Evolutionary conservation across 441 rosid genomes (phyloP), one percentile per base, ranked within the genome.

Genomic region (Brassica hybrid): DNA sequence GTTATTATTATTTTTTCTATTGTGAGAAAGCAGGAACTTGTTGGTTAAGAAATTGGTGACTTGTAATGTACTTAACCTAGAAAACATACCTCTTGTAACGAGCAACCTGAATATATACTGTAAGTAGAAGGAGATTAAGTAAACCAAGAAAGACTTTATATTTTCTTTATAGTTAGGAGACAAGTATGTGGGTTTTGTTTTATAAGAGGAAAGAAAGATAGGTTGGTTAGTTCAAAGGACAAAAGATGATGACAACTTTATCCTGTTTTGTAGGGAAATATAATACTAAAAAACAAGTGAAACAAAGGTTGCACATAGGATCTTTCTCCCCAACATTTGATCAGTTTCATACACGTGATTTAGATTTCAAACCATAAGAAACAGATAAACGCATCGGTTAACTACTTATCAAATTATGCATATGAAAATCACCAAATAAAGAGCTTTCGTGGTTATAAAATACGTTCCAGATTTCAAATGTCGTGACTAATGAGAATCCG

Each of bases 21-120:
- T 18, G 45, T 45, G 59, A 71, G 56, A 59, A 79, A 65, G 32
- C 7, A 79, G 80, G 72, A 67, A 72, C 79, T 77, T 69, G 82
- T 74, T 76, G 85, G 84, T 85, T 77, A 82, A 81, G 82, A 84
- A 82, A 77, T 69, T 73, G 90, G 84, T 86, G 88, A 83, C 80
- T 78, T 81, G 85, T 79, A 83, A 86, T 34, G 32, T 50, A 76
- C 76, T 80, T 71, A 76, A 76, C 80, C 83, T 48, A 80, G 77
- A 62, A 83, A 85, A 74, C 86, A 81, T 77, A 73, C 85, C 89
- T 69, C 80, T 73, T 84, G 69, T 69, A 72, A 79, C 58, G 76
- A 71, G n/a, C 78, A 52, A 54, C 60, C 72, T 76, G 70, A 76
- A 66, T 59, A 48, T 72, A 72, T 48, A 78, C 58, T 70, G 0